Percentiles rank a stretch among this genome's conserved stretches.
phyloP scores from a whole-genome alignment of 257 asterid species.

The Echites panduratus region DNA sequence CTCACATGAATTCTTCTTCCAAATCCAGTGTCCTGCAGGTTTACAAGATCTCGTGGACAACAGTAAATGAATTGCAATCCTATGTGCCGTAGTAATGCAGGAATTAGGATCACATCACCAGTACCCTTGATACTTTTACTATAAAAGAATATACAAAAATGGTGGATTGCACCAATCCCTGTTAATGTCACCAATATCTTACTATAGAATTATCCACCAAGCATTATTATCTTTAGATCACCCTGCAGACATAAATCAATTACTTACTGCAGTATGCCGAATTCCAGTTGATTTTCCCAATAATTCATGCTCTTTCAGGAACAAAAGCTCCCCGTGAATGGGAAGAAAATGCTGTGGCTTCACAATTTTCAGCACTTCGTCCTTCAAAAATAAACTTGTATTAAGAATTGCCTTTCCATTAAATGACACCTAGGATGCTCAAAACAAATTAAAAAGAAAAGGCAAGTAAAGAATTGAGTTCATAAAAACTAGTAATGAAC shows the following conservation, averaged over 20 bases:
- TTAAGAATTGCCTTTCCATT: not conserved
- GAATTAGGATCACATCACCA: not conserved
- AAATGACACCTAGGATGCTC: not conserved
- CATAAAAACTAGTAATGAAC: not conserved
- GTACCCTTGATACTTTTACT: not conserved
- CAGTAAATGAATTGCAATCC: not conserved
- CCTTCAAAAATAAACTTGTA: slow-evolving; percentile 42
- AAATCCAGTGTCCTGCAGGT: not conserved
- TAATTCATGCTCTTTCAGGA: slow-evolving; percentile 94
- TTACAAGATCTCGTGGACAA: too few relatives aligned
- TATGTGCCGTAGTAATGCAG: not conserved
- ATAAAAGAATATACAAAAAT: not conserved
- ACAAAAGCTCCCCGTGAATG: slow-evolving; percentile 93
- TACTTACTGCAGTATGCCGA: slow-evolving; percentile 83
- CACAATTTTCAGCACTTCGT: slow-evolving; percentile 88
- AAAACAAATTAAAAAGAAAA: not conserved
- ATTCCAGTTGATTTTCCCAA: slow-evolving; percentile 94
- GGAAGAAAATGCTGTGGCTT: slow-evolving; percentile 99
- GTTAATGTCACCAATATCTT: not conserved
- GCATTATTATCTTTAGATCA: not conserved
- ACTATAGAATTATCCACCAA: not conserved
- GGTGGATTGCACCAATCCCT: not conserved
- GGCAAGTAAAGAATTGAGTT: too few relatives aligned
- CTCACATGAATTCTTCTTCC: not conserved
- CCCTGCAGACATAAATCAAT: not conserved